Evolutionary conservation across 495 filamentous ascomycete species (phyloP), one percentile per base, ranked within the genome.

Genomic region (Baudoinia panamericana): DNA sequence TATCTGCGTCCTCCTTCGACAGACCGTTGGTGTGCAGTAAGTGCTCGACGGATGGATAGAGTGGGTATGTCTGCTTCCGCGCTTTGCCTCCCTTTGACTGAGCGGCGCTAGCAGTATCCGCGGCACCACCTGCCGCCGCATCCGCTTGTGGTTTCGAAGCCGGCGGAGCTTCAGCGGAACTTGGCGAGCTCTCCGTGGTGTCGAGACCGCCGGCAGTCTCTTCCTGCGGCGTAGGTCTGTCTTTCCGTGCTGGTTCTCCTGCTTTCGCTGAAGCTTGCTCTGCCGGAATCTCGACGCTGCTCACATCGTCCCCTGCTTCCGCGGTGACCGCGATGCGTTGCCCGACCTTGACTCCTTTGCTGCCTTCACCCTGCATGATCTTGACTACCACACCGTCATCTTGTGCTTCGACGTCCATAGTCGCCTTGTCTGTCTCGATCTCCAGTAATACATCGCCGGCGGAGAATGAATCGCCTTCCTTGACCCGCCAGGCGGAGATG

Each of bases 401-500:
- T 59, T 82, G 81, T 13, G 82, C 82, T 59, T 87, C 83, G n/a
- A 88, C 82, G 45, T 87, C 82, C 79, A 88, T 88, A 27, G 79
- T 78, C 15, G 82, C 82, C 63, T 88, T 88, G 59, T 88, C 82
- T 20, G 82, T 88, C 62, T 88, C 82, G 55, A 88, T 84, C 57
- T 88, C 82, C 23, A 88, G 69, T 10, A 88, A 64, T 17, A 86
- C 82, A 57, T 88, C 82, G 25, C 82, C 82, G 39, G 81, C 77
- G 0, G 68, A 60, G 59, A 81, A 88, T 28, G 73, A 70, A 39
- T 82, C 80, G 50, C 62, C 65, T 63, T 86, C 82, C 51, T 82
- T 83, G 30, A 86, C 63, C 51, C 70, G 78, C 82, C 82, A 87
- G 37, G 53, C 69, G 17, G 76, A 68, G 50, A 87, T 86, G 52